These are phyloP conservation scores for Emydomyces testavorans DNA, from an alignment of 2,329 filamentous ascomycete species.

Conservation along the genomic window DNA sequence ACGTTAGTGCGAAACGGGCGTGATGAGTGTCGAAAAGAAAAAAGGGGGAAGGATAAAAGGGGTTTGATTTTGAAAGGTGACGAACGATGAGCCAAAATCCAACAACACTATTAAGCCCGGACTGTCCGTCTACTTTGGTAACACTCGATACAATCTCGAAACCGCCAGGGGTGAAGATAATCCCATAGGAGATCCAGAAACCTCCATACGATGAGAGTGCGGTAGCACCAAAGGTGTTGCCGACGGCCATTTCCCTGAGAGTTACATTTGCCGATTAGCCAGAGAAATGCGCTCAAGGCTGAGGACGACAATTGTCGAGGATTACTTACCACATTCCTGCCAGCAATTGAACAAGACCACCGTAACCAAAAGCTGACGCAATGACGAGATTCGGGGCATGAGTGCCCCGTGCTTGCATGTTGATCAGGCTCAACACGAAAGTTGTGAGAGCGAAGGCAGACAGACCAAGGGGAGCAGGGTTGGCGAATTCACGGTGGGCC, in stretches of 20 bases:
- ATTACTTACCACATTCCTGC: slow-evolving; percentile 69
- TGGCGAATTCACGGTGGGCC: slow-evolving; percentile 56
- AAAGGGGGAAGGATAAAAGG: no score
- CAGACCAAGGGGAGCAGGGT: slow-evolving; percentile 66
- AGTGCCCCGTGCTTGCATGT: slow-evolving; percentile 54
- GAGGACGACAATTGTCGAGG: no score
- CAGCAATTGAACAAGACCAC: slow-evolving; percentile 65
- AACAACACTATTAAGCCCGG: slow-evolving; percentile 48
- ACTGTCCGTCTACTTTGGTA: slow-evolving; percentile 23
- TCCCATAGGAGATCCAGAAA: slow-evolving; percentile 68
- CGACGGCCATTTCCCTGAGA: slow-evolving; percentile 69
- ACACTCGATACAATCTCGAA: slow-evolving; percentile 49
- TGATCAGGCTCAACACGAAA: slow-evolving; percentile 65
- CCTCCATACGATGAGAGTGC: slow-evolving; percentile 71
- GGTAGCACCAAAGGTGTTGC: slow-evolving; percentile 76
- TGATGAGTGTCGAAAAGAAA: background rate
- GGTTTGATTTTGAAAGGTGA: slow-evolving; percentile 10
- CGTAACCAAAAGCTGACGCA: slow-evolving; percentile 60
- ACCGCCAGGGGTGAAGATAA: slow-evolving; percentile 56
- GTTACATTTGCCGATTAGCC: background rate
- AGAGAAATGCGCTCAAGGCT: background rate
- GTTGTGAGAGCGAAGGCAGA: slow-evolving; percentile 72
- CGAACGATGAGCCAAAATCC: slow-evolving; percentile 59
- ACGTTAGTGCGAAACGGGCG: background rate
- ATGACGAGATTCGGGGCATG: slow-evolving; percentile 54